Evolutionary conservation across 257 asterid species (phyloP).

Genomic region (Ballota nigra): DNA sequence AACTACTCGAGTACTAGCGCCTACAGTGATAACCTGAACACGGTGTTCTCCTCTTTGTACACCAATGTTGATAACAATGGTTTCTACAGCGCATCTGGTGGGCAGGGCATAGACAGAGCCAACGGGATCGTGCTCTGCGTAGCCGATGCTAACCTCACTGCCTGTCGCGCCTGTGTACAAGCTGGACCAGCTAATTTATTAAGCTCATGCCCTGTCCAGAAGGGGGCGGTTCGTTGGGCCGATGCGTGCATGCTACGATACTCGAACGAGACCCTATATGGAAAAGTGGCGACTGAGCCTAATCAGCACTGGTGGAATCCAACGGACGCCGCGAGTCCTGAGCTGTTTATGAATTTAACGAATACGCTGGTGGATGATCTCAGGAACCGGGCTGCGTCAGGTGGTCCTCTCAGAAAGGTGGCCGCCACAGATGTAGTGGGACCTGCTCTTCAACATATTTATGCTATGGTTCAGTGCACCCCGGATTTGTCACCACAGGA

Average conservation of each 20-base stretch:
- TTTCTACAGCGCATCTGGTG: constrained; percentile 26
- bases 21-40: not conserved
- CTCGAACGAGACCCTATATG: constrained; percentile 24
- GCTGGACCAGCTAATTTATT: not conserved
- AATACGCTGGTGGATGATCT: constrained; percentile 18
- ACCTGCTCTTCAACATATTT: constrained; percentile 12
- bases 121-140: constrained; percentile 26
- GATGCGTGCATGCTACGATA: constrained; percentile 25
- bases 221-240: constrained; percentile 16
- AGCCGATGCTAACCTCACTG: constrained; percentile 17
- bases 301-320: too few species aligned
- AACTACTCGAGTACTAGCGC: not conserved
- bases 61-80: constrained; percentile 8
- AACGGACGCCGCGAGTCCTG: not conserved
- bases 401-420: constrained; percentile 27
- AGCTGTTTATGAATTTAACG: not conserved
- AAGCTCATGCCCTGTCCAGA: not conserved
- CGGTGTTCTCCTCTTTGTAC: not conserved
- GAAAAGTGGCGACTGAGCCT: not conserved
- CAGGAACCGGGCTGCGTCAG: constrained; percentile 22
- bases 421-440: constrained; percentile 16
- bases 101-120: constrained; percentile 16
- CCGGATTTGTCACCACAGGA: constrained; percentile 32
- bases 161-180: constrained; percentile 19
- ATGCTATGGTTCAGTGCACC: constrained; percentile 29